Conservation (phyloP, 768 basidiomycete species). For the Dacryopinax primogenitus region DNA sequence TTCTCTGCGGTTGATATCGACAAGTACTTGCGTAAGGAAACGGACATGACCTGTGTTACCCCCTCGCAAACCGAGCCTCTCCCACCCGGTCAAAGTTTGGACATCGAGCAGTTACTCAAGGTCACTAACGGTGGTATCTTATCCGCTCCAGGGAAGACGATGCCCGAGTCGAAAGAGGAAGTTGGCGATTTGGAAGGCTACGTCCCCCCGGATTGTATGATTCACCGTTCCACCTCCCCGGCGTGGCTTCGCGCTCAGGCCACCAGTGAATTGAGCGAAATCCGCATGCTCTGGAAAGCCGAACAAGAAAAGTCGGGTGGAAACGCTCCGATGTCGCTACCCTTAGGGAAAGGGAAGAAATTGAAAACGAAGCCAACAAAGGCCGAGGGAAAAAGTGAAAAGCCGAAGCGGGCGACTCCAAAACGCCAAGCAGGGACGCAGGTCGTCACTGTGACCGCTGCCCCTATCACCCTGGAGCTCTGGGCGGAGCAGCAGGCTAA, state of each 20-base stretch:
- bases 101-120: conserved; percentile 50
- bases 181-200: conserved; percentile 41
- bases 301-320: conserved; percentile 5
- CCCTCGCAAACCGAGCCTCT: conserved; percentile 79
- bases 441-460: not conserved
- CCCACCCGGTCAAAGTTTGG: conserved; percentile 73
- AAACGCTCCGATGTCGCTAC: not conserved
- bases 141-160: conserved; percentile 43
- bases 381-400: not conserved
- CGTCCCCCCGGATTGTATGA: conserved; percentile 44
- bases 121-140: conserved; percentile 62
- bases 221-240: conserved; percentile 49
- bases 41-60: conserved; percentile 89
- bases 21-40: conserved; percentile 81
- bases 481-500: conserved; percentile 6
- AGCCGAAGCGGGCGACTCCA: not conserved
- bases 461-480: not conserved
- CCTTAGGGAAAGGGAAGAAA: not conserved
- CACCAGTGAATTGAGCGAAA: conserved; percentile 53
- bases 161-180: conserved; percentile 29
- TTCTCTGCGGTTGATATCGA: conserved; percentile 96
- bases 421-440: not conserved
- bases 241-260: conserved; percentile 69
- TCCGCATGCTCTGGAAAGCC: conserved; percentile 39
- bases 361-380: not conserved